These are phyloP conservation scores for Cetraspora pellucida DNA, from an alignment of 192 early-diverging fungal genomes.

Conservation along the genomic window DNA sequence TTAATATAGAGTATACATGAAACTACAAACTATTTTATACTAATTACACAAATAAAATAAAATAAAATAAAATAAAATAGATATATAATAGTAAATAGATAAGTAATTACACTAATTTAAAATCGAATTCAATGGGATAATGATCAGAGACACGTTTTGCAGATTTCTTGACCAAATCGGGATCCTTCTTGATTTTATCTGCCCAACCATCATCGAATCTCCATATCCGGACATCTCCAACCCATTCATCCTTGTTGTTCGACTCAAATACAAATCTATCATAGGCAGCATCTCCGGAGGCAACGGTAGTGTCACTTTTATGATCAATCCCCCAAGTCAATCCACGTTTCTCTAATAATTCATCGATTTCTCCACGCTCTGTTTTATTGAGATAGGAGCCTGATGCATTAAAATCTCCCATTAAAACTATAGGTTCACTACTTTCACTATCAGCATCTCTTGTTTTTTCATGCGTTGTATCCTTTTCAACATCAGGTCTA, in stretches of 20 bases:
- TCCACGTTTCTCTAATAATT: neutral
- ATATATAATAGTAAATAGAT: neutral
- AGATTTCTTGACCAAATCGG: neutral
- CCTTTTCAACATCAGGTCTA: neutral
- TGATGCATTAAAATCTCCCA: conserved; percentile 37
- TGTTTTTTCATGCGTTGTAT: neutral
- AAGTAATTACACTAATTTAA: neutral
- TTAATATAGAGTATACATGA: no score
- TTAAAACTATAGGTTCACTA: conserved; percentile 29
- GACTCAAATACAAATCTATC: conserved; percentile 34
- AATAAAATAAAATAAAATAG: no score
- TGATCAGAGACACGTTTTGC: conserved; percentile 32
- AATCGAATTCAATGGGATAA: conserved; percentile 35
- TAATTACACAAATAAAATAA: no score
- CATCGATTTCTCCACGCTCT: conserved; percentile 20
- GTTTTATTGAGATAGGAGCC: conserved; percentile 29
- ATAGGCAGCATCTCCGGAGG: conserved; percentile 21
- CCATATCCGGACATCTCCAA: conserved; percentile 21
- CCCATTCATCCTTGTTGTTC: conserved; percentile 15
- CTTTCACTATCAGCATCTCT: neutral
- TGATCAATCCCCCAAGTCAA: conserved; percentile 28
- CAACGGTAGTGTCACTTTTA: conserved; percentile 26
- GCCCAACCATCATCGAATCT: conserved; percentile 33
- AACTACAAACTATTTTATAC: no score
- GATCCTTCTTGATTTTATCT: neutral